A percentile compares a stretch with the other conserved stretches of the same genome.
Evolutionary conservation across 371 early-diverging fungal species (phyloP).

Genomic region (Haplosporangium sp.): DNA sequence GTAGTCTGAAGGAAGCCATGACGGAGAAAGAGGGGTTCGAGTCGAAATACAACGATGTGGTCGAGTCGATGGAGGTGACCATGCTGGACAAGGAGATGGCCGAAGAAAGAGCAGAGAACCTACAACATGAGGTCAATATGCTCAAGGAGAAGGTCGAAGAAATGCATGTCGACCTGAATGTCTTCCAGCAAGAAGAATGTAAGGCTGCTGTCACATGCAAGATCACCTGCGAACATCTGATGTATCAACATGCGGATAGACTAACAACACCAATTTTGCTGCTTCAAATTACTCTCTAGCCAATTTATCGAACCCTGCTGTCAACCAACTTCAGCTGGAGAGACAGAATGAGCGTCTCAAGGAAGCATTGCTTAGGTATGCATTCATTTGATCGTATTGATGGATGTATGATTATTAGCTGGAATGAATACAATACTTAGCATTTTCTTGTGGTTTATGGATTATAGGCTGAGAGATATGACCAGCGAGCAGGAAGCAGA

Average conservation of each 20-base stretch:
- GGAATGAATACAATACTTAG: no score
- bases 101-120: conserved; percentile 84
- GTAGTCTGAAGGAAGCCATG: conserved; percentile 64
- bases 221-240: not conserved
- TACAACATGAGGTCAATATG: conserved; percentile 77
- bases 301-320: conserved; percentile 59
- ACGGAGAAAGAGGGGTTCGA: conserved; percentile 75
- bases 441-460: not conserved
- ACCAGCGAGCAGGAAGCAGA: conserved; percentile 80
- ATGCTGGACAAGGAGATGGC: conserved; percentile 93
- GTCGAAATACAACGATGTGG: conserved; percentile 73
- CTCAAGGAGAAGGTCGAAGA: conserved; percentile 88
- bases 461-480: conserved; percentile 80
- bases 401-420: no score
- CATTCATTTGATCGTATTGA: not conserved
- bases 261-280: conserved; percentile 3
- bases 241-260: not conserved
- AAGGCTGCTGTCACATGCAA: conserved; percentile 3
- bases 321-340: conserved; percentile 77
- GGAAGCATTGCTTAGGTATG: conserved; percentile 82
- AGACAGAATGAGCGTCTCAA: conserved; percentile 89
- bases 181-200: conserved; percentile 73
- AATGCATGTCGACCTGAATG: conserved; percentile 75
- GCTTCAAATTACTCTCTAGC: conserved; percentile 9
- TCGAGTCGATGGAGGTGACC: conserved; percentile 86